phyloP scores from a whole-genome alignment of 2,329 filamentous ascomycete species.

The Cordyceps farinosa region DNA sequence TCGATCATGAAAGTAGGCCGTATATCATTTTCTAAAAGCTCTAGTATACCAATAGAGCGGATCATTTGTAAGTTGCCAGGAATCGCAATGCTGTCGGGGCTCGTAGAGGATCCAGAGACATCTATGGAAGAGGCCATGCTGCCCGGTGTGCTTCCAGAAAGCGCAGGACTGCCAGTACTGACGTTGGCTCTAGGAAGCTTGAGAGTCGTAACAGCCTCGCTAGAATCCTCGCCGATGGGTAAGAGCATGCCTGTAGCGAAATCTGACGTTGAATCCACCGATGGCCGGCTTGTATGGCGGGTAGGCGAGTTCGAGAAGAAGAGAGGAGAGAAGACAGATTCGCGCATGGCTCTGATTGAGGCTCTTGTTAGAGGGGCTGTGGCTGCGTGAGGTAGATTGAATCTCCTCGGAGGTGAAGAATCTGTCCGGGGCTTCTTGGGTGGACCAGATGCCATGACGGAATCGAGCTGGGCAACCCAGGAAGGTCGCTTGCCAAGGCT shows the following conservation, averaged over 20 bases:
- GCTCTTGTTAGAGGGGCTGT: constrained; percentile 22
- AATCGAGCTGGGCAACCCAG: constrained; percentile 21
- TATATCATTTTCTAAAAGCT: constrained; percentile 72
- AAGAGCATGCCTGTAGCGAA: constrained; percentile 45
- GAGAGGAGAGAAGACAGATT: constrained; percentile 46
- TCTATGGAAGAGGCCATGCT: constrained; percentile 54
- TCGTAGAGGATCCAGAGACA: constrained; percentile 47
- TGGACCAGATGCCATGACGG: constrained; percentile 34
- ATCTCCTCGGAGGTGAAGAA: constrained; percentile 41
- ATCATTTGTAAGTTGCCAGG: constrained; percentile 53
- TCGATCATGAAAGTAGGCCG: constrained; percentile 75
- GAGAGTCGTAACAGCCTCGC: constrained; percentile 49
- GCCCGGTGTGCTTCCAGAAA: constrained; percentile 49
- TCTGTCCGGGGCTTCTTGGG: constrained; percentile 48
- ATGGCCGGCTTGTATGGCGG: constrained; percentile 35
- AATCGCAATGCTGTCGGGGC: constrained; percentile 48
- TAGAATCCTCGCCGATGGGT: constrained; percentile 40
- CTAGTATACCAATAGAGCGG: constrained; percentile 62
- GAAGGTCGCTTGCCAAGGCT: constrained; percentile 27
- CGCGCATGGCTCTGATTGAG: constrained; percentile 28
- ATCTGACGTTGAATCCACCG: constrained; percentile 39
- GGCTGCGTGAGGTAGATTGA: constrained; percentile 39
- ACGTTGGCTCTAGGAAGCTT: constrained; percentile 54
- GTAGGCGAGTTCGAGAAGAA: constrained; percentile 48
- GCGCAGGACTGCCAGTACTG: constrained; percentile 43